Evolutionary conservation across 2,329 filamentous ascomycete species (phyloP), one percentile per base, ranked within the genome.

Genomic region (Hypoxylon sp.): DNA sequence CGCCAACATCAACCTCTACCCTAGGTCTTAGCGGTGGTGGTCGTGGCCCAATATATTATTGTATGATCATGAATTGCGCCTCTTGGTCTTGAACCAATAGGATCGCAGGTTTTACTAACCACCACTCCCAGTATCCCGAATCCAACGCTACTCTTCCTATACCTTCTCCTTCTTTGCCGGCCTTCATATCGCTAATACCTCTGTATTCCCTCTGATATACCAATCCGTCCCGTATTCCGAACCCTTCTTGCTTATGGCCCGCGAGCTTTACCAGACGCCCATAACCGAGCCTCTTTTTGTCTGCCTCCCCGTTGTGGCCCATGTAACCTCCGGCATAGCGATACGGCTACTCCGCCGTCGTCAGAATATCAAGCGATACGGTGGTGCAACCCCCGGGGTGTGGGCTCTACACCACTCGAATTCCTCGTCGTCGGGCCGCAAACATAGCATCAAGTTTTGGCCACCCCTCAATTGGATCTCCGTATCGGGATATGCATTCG

Each of bases 91-190:
- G 51, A 47, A 35, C 61, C 68, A 67, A 68, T 68, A 19, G 39
- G 39, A 57, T 63, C 46, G 37, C 46, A 24, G 2, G 22, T 4
- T 65, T 68, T 68, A 68, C 68, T 70, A 70, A 70, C 58, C 56
- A 54, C 26, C 44, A 67, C 17, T 39, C 17, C 44, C 70, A 93
- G 91, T 97, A 58, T 86, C 86, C 4, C 88, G 92, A 52, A 85
- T 96, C 37, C 96, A 98, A 80, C 91, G 90, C 79, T 97, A 97
- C 84, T 96, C 94, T 0, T 94, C 92, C 72, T 97, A 97, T 82
- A 89, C 92, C 71, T 94, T 93, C 76, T 89, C 88, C 69, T 82
- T 93, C 72, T 97, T 95, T 82, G 86, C 91, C 35, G 85, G 88
- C 31, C 85, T 96, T 63, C 94, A 97, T 82, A 84, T 96, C 69